These are phyloP conservation scores for Psophocarpus tetragonolobus DNA, from an alignment of 306 rosid genomes.

Conservation along the genomic window DNA sequence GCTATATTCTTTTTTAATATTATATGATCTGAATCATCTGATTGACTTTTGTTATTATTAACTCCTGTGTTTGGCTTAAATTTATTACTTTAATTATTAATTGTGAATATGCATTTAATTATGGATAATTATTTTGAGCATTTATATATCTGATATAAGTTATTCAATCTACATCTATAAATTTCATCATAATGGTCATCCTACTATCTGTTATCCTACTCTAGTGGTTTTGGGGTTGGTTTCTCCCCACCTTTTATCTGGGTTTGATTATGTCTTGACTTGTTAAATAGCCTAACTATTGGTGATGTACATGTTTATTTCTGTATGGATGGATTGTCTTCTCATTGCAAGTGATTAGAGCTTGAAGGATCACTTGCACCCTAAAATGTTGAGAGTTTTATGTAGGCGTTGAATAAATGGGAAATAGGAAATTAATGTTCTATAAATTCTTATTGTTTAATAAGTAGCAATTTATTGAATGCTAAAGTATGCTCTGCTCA, in stretches of 20 bases:
- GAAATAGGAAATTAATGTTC: not conserved
- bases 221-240: not conserved
- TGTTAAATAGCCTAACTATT: not conserved
- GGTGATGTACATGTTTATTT: not conserved
- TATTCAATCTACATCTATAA: not conserved
- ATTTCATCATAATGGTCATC: not conserved
- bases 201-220: not conserved
- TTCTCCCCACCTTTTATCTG: not conserved
- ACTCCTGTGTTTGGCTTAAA: not conserved
- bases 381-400: not conserved
- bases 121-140: not conserved
- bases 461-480: not conserved
- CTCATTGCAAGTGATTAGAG: not conserved
- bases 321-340: not conserved
- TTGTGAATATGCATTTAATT: not conserved
- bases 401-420: not conserved
- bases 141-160: not conserved
- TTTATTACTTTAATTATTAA: not conserved
- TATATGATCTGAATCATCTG: not conserved
- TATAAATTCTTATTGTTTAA: too few relatives aligned
- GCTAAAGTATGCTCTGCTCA: constrained; percentile 2
- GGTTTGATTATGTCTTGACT: not conserved
- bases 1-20: not conserved
- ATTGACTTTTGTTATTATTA: not conserved
- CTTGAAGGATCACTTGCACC: not conserved